Evolutionary conservation across 176 grass and related monocot species (phyloP).

Genomic region (Alopecurus myosuroides): DNA sequence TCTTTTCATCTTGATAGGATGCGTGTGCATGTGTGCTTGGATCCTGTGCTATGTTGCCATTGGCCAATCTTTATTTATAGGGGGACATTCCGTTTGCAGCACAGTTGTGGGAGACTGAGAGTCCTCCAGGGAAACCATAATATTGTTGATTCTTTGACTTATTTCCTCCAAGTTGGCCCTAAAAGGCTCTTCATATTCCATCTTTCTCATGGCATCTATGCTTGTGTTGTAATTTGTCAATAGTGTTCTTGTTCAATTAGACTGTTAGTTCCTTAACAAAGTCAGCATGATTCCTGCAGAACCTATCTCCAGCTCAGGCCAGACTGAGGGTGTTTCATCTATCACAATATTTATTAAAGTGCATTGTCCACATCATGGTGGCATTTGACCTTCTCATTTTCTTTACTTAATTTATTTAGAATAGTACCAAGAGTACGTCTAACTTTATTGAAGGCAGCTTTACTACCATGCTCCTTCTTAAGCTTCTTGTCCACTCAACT

Average conservation of each 20-base stretch:
- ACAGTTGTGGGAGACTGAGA: conserved; percentile 24
- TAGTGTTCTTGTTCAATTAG: conserved; percentile 13
- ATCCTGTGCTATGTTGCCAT: conserved; percentile 35
- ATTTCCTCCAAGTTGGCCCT: conserved; percentile 31
- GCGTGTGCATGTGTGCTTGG: conserved; percentile 37
- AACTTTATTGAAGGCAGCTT: background rate
- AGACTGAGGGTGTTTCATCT: conserved; percentile 20
- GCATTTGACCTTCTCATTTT: conserved; percentile 24
- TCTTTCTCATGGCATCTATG: conserved; percentile 31
- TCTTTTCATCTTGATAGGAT: conserved; percentile 53
- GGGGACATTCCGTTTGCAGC: conserved; percentile 22
- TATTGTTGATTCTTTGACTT: conserved; percentile 42
- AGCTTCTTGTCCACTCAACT: conserved; percentile 33
- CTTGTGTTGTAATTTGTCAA: conserved; percentile 24
- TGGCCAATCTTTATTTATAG: conserved; percentile 58
- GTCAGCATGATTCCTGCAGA: conserved; percentile 18
- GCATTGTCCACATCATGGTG: conserved; percentile 10
- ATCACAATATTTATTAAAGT: conserved; percentile 14
- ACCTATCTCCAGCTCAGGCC: conserved; percentile 20
- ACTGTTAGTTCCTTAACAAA: conserved; percentile 42
- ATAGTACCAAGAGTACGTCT: background rate
- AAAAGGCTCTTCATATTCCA: conserved; percentile 27
- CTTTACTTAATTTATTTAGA: conserved; percentile 8
- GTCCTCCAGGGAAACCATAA: conserved; percentile 44
- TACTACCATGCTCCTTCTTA: background rate